Conservation (phyloP, 768 basidiomycete species). For the Jaapia argillacea region DNA sequence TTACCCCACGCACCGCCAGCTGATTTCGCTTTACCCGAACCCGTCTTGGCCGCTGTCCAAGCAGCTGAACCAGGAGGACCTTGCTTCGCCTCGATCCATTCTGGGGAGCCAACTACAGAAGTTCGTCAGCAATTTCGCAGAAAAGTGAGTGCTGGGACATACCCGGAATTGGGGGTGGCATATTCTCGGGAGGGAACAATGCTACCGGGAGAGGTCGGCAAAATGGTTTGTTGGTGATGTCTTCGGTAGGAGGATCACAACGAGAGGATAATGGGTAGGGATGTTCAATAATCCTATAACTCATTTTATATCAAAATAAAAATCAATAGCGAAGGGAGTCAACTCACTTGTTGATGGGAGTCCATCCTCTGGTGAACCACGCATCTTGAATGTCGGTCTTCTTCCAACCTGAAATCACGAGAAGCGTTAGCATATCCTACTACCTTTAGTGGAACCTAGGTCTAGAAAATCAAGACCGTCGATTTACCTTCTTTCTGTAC, state of each 20-base stretch:
- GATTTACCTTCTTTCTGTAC: conserved; percentile 38
- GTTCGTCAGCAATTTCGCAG: background rate
- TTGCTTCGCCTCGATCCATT: background rate
- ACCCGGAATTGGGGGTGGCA: conserved; percentile 22
- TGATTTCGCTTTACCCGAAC: too few relatives aligned
- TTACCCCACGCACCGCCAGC: background rate
- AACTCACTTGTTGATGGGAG: conserved; percentile 18
- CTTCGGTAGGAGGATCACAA: conserved; percentile 29
- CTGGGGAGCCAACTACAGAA: background rate
- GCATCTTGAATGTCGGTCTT: conserved; percentile 30
- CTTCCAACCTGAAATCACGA: conserved; percentile 32
- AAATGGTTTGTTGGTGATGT: conserved; percentile 25
- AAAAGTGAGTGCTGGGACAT: conserved; percentile 3
- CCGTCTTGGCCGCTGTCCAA: background rate
- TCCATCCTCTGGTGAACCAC: conserved; percentile 27
- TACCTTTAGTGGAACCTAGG: too few relatives aligned
- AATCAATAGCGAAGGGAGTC: background rate
- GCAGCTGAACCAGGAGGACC: background rate
- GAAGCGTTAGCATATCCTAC: conserved; percentile 6
- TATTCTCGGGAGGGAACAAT: conserved; percentile 16
- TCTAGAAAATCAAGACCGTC: too few relatives aligned
- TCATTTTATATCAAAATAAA: conserved; percentile 2
- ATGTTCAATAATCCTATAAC: conserved; percentile 17
- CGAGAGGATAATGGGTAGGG: conserved; percentile 31
- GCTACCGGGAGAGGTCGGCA: conserved; percentile 34